Conservation (phyloP, 768 basidiomycete species). For the Lentinula guzmanii region DNA sequence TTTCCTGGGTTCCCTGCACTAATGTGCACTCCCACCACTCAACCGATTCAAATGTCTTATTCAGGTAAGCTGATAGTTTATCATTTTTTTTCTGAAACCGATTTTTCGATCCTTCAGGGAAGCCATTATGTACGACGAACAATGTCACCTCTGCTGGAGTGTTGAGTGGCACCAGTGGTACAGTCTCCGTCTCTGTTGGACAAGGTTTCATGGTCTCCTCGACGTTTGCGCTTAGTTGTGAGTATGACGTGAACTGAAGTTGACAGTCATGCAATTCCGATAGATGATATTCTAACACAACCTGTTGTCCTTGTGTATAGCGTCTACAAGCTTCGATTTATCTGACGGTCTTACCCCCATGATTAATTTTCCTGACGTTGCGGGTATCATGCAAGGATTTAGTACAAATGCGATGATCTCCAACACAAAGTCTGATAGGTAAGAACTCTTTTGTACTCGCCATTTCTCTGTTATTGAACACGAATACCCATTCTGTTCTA, state of each 20-base stretch:
- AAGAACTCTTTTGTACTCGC: neutral
- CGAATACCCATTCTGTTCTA: neutral
- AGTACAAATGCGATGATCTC: neutral
- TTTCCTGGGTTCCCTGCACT: neutral
- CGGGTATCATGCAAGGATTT: neutral
- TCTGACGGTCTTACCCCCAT: neutral
- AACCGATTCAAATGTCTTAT: neutral
- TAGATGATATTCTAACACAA: neutral
- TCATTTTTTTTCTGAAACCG: neutral
- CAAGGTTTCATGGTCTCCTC: neutral
- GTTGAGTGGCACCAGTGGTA: neutral
- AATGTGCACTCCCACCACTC: neutral
- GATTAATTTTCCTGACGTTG: neutral
- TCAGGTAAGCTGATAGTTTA: neutral
- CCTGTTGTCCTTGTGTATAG: neutral
- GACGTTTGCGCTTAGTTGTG: neutral
- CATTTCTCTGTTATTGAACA: neutral
- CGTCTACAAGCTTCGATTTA: neutral
- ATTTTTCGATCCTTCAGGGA: neutral
- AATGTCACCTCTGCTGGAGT: neutral
- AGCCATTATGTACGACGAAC: neutral
- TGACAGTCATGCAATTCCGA: neutral
- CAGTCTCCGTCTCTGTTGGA: neutral
- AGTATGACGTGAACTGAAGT: neutral
- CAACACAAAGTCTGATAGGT: neutral